Evolutionary conservation across 306 rosid species (phyloP), one percentile per base, ranked within the genome.

Genomic region (Acmispon strigosus): DNA sequence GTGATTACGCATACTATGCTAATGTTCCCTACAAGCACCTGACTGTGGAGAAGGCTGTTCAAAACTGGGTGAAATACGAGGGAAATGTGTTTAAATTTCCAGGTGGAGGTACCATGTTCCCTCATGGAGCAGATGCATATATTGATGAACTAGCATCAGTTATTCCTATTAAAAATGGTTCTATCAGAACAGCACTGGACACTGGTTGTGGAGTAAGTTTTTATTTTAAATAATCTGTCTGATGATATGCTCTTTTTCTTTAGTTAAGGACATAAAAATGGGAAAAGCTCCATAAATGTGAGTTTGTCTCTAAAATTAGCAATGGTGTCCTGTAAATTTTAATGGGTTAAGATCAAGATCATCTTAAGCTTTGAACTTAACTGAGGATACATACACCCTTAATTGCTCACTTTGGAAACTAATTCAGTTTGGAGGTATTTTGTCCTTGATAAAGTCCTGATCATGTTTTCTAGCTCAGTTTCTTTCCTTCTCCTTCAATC

Each of bases 91-190:
- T 91, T 75, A 87, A 89, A 72, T 95, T 95, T 85, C 99, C 99
- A 2, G 99, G 99, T 48, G 99, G 99, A 79, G 99, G 97, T 69
- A 89, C 97, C 48, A 94, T 94, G 97, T 91, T 94, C 75, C 99
- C 96, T 70, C 96, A 91, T 43, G 99, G 97, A 5, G 96, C 90
- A 2, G 92, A 91, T 86, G 92, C 95, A 10, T 94, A 94, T 74
- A 89, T 94, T 15, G 84, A 94, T 52, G 99, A 94, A 76, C 95
- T 94, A 71, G 92, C 96, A 32, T 81, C 96, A 5, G 85, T 91
- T 83, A 89, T 91, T 69, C 99, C 96, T 8, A 86, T 91, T 61
- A 84, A 83, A 37, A 94, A 89, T 77, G 97, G 99, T 69, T 75
- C 99, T 73, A 73, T 91, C 81, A 84, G 98, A 72, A 94, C 95